phyloP scores from a whole-genome alignment of 768 basidiomycete genomes.

The Amanita rubescens region DNA sequence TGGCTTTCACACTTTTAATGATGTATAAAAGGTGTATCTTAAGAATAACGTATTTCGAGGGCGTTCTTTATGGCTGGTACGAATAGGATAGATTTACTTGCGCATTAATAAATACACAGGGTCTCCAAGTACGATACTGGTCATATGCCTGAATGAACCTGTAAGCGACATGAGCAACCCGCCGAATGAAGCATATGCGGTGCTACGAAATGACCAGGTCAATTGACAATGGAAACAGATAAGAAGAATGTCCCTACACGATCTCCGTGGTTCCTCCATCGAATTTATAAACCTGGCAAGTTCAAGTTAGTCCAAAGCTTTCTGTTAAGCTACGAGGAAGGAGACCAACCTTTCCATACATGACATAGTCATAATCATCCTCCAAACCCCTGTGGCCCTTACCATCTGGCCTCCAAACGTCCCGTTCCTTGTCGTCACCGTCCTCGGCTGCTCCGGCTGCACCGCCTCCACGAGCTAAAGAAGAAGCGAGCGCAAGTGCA shows the following conservation, averaged over 20 bases:
- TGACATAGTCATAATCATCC: conserved; percentile 97
- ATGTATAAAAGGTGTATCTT: conserved; percentile 9
- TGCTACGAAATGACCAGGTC: conserved; percentile 39
- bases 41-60: neutral
- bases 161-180: conserved; percentile 92
- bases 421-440: conserved; percentile 61
- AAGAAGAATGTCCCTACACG: conserved; percentile 49
- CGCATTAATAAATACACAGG: conserved; percentile 86
- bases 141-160: conserved; percentile 88
- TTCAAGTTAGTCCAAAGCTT: neutral
- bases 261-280: conserved; percentile 79
- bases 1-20: conserved; percentile 10
- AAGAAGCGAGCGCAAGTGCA: conserved; percentile 81
- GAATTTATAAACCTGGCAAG: conserved; percentile 85
- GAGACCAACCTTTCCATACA: conserved; percentile 89
- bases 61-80: neutral
- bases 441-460: conserved; percentile 42
- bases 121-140: conserved; percentile 87
- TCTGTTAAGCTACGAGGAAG: neutral
- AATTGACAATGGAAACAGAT: conserved; percentile 5
- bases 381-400: conserved; percentile 79
- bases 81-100: conserved; percentile 34
- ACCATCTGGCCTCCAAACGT: conserved; percentile 82
- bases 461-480: conserved; percentile 50
- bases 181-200: conserved; percentile 94